Conservation (phyloP, 2,329 filamentous ascomycete genomes). For the Fusarium coicis region DNA sequence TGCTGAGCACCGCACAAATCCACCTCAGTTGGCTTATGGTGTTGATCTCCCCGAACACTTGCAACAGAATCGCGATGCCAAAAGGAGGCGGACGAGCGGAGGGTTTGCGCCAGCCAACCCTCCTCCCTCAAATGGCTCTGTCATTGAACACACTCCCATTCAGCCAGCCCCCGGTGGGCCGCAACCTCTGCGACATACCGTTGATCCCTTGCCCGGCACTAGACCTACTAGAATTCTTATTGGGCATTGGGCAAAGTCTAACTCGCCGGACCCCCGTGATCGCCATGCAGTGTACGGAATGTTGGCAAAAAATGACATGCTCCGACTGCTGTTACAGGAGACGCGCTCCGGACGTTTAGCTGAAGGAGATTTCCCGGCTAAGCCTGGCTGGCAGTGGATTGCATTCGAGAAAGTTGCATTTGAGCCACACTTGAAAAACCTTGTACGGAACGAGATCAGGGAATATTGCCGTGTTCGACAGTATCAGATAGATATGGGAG, state of each 20-base stretch:
- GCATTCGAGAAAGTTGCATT: slow-evolving; percentile 70
- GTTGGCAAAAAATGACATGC: slow-evolving; percentile 72
- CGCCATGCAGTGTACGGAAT: slow-evolving; percentile 73
- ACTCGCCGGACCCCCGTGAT: slow-evolving; percentile 57
- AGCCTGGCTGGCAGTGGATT: slow-evolving; percentile 71
- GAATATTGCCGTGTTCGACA: slow-evolving; percentile 72
- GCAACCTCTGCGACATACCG: slow-evolving; percentile 30
- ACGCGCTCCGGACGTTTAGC: slow-evolving; percentile 69
- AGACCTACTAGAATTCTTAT: slow-evolving; percentile 68
- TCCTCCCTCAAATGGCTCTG: slow-evolving; percentile 36
- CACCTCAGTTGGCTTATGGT: slow-evolving; percentile 62
- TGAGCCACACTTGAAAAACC: slow-evolving; percentile 62
- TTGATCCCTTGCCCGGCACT: slow-evolving; percentile 60
- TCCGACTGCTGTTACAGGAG: slow-evolving; percentile 68
- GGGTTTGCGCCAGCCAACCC: slow-evolving; percentile 50
- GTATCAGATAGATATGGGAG: slow-evolving; percentile 65
- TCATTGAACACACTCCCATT: slow-evolving; percentile 36
- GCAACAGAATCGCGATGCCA: slow-evolving; percentile 52
- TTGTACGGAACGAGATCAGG: slow-evolving; percentile 67
- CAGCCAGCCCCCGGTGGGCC: slow-evolving; percentile 37
- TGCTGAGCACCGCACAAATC: slow-evolving; percentile 54
- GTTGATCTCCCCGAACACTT: slow-evolving; percentile 58
- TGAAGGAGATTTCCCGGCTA: slow-evolving; percentile 69
- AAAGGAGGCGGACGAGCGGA: slow-evolving; percentile 59
- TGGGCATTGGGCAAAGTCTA: slow-evolving; percentile 69